Conservation (phyloP, 2,329 filamentous ascomycete species). For the Teratosphaeria nubilosa region DNA sequence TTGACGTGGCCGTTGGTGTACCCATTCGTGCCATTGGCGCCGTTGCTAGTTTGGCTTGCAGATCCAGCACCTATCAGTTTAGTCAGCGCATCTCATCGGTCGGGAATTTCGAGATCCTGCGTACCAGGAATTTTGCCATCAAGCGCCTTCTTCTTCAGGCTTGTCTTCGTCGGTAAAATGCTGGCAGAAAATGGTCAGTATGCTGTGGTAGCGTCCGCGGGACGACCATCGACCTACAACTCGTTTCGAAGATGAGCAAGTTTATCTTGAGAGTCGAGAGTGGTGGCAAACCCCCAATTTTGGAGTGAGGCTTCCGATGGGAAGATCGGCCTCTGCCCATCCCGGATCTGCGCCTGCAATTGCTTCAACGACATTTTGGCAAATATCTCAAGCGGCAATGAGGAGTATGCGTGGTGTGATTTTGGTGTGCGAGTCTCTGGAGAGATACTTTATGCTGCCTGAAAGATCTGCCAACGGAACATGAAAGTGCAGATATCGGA, state of each 20-base stretch:
- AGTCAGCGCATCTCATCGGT: neutral
- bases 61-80: neutral
- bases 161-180: slow-evolving; percentile 8
- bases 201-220: neutral
- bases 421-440: neutral
- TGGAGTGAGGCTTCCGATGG: slow-evolving; percentile 13
- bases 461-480: neutral
- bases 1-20: neutral
- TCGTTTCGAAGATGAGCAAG: neutral
- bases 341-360: slow-evolving; percentile 7
- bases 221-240: neutral
- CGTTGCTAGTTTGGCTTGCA: neutral
- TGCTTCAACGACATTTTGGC: neutral
- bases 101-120: neutral
- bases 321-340: slow-evolving; percentile 14
- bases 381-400: neutral
- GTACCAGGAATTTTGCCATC: slow-evolving; percentile 7
- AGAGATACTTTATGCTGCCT: neutral
- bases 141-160: slow-evolving; percentile 3
- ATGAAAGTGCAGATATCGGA: neutral
- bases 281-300: slow-evolving; percentile 16
- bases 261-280: slow-evolving; percentile 10
- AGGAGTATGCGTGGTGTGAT: neutral
- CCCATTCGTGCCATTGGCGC: neutral
- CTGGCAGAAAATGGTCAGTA: neutral